Evolutionary conservation across 2,329 filamentous ascomycete species (phyloP).

Genomic region (Elsinoe necatrix): DNA sequence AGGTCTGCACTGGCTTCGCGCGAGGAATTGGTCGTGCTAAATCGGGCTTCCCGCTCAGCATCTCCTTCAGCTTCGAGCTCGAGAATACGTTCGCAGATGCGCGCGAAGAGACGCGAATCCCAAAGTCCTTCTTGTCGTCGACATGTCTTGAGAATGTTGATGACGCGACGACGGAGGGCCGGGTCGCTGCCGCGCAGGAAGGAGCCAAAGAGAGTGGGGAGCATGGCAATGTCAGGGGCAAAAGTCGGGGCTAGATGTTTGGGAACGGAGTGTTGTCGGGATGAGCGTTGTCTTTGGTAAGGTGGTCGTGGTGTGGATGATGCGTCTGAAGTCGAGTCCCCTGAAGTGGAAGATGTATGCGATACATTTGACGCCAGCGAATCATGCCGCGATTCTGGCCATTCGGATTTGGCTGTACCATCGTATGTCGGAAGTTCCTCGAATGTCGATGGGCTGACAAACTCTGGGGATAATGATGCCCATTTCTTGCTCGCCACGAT

Average conservation of each 20-base stretch:
- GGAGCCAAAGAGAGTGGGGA: background rate
- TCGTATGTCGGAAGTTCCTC: background rate
- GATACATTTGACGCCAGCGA: background rate
- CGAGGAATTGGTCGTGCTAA: background rate
- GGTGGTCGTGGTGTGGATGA: background rate
- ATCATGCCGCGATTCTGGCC: background rate
- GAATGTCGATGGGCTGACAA: background rate
- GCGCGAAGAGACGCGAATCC: background rate
- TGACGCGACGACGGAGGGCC: background rate
- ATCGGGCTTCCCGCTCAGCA: background rate
- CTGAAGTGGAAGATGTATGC: background rate
- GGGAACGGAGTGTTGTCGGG: background rate
- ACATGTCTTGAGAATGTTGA: conserved; percentile 8
- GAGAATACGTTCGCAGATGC: conserved; percentile 6
- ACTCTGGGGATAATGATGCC: background rate
- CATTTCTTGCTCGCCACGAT: background rate
- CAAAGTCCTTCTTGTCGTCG: conserved; percentile 9
- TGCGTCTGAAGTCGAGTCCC: background rate
- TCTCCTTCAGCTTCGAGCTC: conserved; percentile 7
- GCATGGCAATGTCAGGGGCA: conserved; percentile 3
- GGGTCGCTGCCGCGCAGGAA: background rate
- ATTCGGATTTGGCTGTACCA: background rate
- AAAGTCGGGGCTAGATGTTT: background rate
- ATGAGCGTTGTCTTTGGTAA: background rate
- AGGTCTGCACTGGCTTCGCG: background rate